Percentiles rank a stretch among this genome's conserved stretches.
Conservation (phyloP, 257 asterid species). For the Nicotiana undulata region DNA sequence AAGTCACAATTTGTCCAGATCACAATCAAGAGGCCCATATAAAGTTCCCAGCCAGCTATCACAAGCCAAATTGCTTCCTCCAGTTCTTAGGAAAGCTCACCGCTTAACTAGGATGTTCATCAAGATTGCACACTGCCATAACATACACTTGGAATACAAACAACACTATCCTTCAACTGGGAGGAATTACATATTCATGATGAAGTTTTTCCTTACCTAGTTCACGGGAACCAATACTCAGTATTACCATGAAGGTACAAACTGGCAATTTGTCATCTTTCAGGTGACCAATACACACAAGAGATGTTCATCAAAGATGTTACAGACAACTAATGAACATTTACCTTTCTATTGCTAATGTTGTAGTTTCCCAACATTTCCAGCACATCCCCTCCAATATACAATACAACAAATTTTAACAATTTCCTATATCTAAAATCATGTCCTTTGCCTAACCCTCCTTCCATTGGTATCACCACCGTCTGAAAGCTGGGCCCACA, state of each 20-base stretch:
- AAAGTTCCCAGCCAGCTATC: no score
- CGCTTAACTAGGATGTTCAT: no score
- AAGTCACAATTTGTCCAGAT: no score
- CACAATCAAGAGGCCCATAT: no score
- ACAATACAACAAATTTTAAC: slow-evolving; percentile 21
- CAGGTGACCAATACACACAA: neutral
- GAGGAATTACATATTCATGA: neutral
- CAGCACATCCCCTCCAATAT: neutral
- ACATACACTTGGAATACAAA: neutral
- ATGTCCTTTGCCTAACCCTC: slow-evolving; percentile 83
- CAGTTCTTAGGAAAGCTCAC: no score
- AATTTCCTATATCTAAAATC: slow-evolving; percentile 30
- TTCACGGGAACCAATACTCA: neutral
- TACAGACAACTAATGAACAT: neutral
- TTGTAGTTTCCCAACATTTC: neutral
- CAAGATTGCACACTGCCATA: no score
- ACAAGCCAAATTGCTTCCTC: no score
- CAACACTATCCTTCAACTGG: neutral
- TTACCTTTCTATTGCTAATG: neutral
- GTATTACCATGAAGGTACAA: neutral
- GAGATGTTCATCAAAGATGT: neutral
- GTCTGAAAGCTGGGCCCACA: slow-evolving; percentile 94
- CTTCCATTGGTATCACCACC: slow-evolving; percentile 86
- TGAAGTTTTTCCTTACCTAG: neutral
- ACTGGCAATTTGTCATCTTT: neutral